phyloP scores from a whole-genome alignment of 805 yeast species.

The Ogataea polymorpha region DNA sequence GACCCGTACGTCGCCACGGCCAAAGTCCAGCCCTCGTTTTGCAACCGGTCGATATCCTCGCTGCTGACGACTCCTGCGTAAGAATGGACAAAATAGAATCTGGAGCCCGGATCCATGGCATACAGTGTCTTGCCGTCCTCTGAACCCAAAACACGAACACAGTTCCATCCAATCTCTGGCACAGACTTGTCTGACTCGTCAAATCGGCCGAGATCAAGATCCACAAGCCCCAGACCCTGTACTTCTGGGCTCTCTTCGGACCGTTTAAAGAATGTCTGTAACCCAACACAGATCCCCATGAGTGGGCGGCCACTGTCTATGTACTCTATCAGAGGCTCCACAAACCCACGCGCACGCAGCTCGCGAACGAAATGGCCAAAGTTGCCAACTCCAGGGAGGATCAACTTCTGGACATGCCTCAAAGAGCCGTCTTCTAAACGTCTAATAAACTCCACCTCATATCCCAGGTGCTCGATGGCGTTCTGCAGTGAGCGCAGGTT shows the following conservation, averaged over 20 bases:
- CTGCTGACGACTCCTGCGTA: slow-evolving; percentile 70
- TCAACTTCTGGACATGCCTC: slow-evolving; percentile 49
- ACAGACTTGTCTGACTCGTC: slow-evolving; percentile 68
- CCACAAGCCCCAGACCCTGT: slow-evolving; percentile 59
- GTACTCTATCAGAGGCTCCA: slow-evolving; percentile 61
- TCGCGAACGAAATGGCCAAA: slow-evolving; percentile 89
- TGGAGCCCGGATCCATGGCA: slow-evolving; percentile 61
- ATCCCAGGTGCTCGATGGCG: slow-evolving; percentile 79
- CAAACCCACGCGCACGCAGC: slow-evolving; percentile 58
- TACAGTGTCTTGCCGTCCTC: slow-evolving; percentile 39
- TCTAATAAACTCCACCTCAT: slow-evolving; percentile 58
- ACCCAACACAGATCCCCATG: slow-evolving; percentile 97
- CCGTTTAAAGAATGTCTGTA: slow-evolving; percentile 75
- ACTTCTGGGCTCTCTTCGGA: slow-evolving; percentile 68
- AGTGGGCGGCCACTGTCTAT: slow-evolving; percentile 76
- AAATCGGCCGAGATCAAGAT: slow-evolving; percentile 57
- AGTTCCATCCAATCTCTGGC: slow-evolving; percentile 97
- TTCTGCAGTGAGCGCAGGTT: slow-evolving; percentile 85
- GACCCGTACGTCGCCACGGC: slow-evolving; percentile 72
- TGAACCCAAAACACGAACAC: slow-evolving; percentile 20
- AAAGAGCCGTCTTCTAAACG: slow-evolving; percentile 51
- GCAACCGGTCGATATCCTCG: slow-evolving; percentile 31
- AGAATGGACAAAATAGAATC: slow-evolving; percentile 94
- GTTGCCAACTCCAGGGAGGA: slow-evolving; percentile 97
- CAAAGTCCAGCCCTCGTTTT: slow-evolving; percentile 56